Evolutionary conservation across 257 asterid species (phyloP), one percentile per base, ranked within the genome.

Genomic region (Oldenlandia corymbosa): DNA sequence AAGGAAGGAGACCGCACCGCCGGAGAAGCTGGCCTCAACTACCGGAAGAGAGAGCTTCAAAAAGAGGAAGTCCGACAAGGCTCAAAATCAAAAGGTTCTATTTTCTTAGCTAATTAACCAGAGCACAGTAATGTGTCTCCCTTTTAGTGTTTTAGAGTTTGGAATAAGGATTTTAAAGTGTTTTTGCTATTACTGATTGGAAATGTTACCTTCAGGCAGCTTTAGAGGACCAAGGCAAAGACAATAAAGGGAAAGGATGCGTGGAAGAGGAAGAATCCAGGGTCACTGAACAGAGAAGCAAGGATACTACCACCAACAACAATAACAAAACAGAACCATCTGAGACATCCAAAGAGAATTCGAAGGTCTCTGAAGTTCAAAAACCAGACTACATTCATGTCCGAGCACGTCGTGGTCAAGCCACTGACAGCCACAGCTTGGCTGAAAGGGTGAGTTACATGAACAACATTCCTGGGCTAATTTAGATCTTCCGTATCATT

Each of bases 371-470:
- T 2, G 90, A 86, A 10, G 77, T 68, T 58, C 86, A 86, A 13
- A 91, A 81, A 76, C 79, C 76, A 1, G 96, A 91, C 67, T 91
- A 86, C 63, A 88, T 91, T 69, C 98, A 91, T 53, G 98, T 91
- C 61, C 80, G 98, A 63, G 98, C 98, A 2, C 95, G 98, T 10
- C 91, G 96, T 0, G 98, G 98, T 17, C 94, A 91, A 69, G 98
- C 98, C 72, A 91, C 98, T 17, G 98, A 91, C 70, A 91, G 95
- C 84, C 98, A 91, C 60, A 91, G 98, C 81, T 79, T 91, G 73
- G 98, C 96, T 13, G 98, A 91, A 82, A 83, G 98, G 73, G 98
- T 91, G 70, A 81, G 95, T 70, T 18, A 34, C 7, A 66, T n/a
- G n/a, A 26, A 42, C 4, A 66, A 31, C 36, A 11, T 56, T n/a